These are phyloP conservation scores for Parvularia atlantis DNA, from an alignment of 78 protist genomes.

Conservation along the genomic window DNA sequence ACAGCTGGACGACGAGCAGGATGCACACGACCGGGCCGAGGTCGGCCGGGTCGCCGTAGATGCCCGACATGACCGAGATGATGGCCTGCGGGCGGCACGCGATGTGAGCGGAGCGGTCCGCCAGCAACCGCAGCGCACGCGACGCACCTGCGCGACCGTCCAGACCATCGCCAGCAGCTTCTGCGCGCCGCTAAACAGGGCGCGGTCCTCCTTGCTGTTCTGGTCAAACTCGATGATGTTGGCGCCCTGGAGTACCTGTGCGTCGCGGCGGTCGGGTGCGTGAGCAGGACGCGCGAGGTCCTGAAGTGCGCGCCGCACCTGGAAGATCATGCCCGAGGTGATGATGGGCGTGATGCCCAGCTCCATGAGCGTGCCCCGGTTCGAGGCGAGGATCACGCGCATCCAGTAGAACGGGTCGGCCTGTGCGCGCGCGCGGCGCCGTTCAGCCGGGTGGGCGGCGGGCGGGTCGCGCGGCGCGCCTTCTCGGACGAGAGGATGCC, in stretches of 20 bases:
- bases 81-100: no score
- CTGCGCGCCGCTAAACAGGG: slow-evolving; percentile 88
- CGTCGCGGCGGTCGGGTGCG: no score
- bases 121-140: no score
- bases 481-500: slow-evolving; percentile 78
- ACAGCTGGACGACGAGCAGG: slow-evolving; percentile 93
- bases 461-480: no score
- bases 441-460: no score
- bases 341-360: slow-evolving; percentile 98
- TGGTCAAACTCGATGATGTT: slow-evolving; percentile 94
- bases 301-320: no score
- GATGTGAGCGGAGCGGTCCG: no score
- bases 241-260: slow-evolving; percentile 87
- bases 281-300: no score
- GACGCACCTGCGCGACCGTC: slow-evolving; percentile 88
- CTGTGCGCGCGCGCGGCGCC: no score
- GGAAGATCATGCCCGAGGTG: slow-evolving; percentile 93
- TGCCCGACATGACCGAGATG: slow-evolving; percentile 92
- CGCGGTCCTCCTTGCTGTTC: slow-evolving; percentile 72
- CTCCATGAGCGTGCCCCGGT: slow-evolving; percentile 99
- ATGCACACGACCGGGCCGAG: slow-evolving; percentile 82
- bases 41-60: slow-evolving; percentile 91
- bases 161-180: slow-evolving; percentile 92
- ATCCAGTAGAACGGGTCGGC: slow-evolving; percentile 98
- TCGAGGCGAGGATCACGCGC: slow-evolving; percentile 98